Conservation (phyloP, 176 grass and related monocot species). For the Carex pumila region DNA sequence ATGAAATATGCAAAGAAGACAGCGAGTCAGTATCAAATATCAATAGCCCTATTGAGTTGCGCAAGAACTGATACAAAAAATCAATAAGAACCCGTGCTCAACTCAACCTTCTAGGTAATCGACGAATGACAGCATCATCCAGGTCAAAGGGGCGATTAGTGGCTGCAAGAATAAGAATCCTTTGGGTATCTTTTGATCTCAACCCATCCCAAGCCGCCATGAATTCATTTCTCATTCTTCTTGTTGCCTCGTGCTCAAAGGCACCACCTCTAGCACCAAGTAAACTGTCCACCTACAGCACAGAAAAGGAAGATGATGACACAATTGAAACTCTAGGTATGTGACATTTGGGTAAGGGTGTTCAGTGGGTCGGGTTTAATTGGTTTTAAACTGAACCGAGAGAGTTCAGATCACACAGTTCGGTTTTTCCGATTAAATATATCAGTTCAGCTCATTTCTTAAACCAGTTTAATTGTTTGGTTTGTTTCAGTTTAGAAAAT, state of each 20-base stretch:
- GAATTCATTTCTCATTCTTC: conserved; percentile 94
- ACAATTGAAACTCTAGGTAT: not conserved
- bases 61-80: not conserved
- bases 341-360: not conserved
- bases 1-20: not conserved
- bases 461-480: no score
- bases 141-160: conserved; percentile 98
- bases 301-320: not conserved
- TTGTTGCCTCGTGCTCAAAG: conserved; percentile 97
- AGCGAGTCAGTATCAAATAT: not conserved
- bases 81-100: not conserved
- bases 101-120: conserved; percentile 83
- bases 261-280: conserved; percentile 93
- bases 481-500: no score
- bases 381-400: no score
- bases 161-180: conserved; percentile 88
- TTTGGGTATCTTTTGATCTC: conserved; percentile 88
- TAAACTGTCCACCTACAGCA: conserved; percentile 83
- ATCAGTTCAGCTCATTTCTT: no score
- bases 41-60: not conserved
- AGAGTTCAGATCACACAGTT: no score
- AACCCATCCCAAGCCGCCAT: conserved; percentile 99
- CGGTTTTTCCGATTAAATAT: no score
- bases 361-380: no score
- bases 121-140: conserved; percentile 93